phyloP scores from a whole-genome alignment of 2,329 filamentous ascomycete species.

The Aspergillus quadricinctus region DNA sequence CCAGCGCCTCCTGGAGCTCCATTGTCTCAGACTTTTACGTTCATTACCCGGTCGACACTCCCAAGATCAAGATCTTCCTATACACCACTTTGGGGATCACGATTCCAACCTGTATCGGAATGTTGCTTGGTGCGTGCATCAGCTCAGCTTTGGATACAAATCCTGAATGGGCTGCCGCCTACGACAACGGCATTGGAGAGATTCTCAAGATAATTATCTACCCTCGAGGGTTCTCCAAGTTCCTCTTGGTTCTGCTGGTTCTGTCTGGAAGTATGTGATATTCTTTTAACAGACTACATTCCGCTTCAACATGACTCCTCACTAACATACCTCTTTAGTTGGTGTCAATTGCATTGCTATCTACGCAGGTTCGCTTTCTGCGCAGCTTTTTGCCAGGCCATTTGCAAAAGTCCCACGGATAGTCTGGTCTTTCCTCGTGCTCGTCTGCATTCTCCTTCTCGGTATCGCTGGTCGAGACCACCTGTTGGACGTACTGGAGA shows the following conservation, averaged over 20 bases:
- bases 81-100: constrained; percentile 47
- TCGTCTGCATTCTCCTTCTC: constrained; percentile 43
- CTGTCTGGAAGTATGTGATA: constrained; percentile 24
- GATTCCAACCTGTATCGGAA: constrained; percentile 48
- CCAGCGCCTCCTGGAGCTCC: constrained; percentile 48
- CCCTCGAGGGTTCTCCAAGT: constrained; percentile 46
- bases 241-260: constrained; percentile 35
- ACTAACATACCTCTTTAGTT: constrained; percentile 17
- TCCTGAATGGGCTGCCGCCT: constrained; percentile 32
- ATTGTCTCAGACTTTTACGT: constrained; percentile 45
- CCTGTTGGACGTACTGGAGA: constrained; percentile 43
- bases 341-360: constrained; percentile 47
- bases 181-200: constrained; percentile 40
- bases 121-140: constrained; percentile 44
- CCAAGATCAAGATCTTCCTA: constrained; percentile 45
- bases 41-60: constrained; percentile 46
- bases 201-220: constrained; percentile 45
- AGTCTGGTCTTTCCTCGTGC: constrained; percentile 47
- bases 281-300: background rate
- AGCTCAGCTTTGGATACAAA: constrained; percentile 41
- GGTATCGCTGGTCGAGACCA: constrained; percentile 42
- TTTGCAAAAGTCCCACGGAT: constrained; percentile 44
- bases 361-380: constrained; percentile 33
- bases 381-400: constrained; percentile 40
- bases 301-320: background rate